phyloP scores from a whole-genome alignment of 306 rosid genomes.

The Myrica gale region DNA sequence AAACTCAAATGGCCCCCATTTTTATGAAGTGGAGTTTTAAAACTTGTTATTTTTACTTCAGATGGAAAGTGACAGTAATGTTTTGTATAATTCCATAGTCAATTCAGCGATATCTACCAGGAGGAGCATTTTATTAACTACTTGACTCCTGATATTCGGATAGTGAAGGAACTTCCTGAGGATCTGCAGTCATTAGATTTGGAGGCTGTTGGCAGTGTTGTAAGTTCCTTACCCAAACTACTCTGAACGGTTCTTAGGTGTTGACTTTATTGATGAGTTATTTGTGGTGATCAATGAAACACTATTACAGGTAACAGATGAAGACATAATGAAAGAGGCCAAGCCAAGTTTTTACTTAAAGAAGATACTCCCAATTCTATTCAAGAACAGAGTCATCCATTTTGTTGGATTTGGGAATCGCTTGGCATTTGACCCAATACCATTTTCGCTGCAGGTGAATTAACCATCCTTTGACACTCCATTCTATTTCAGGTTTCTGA shows the following conservation, averaged over 20 bases:
- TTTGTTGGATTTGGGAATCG: conserved; percentile 95
- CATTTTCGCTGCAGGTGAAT: conserved; percentile 83
- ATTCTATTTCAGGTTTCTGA: conserved; percentile 12
- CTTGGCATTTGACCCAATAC: conserved; percentile 88
- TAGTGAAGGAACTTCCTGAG: conserved; percentile 83
- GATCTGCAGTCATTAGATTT: conserved; percentile 78
- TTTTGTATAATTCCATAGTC: conserved; percentile 64
- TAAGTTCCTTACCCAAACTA: conserved; percentile 41
- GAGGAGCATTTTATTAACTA: conserved; percentile 83
- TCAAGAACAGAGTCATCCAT: conserved; percentile 78
- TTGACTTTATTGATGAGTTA: conserved; percentile 12
- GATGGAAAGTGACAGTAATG: conserved; percentile 37
- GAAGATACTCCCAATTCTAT: conserved; percentile 68
- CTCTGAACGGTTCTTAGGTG: conserved; percentile 2
- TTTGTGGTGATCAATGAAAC: conserved; percentile 33
- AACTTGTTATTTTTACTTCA: conserved; percentile 31
- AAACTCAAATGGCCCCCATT: not conserved
- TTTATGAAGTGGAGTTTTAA: not conserved
- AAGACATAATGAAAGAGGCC: conserved; percentile 86
- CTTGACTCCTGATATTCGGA: conserved; percentile 87
- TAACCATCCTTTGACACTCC: conserved; percentile 29
- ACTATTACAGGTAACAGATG: conserved; percentile 74
- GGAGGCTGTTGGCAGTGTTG: conserved; percentile 84
- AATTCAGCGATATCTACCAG: conserved; percentile 86
- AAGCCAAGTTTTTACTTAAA: conserved; percentile 87